These are phyloP conservation scores for Xerocomellus chrysenteron DNA, from an alignment of 768 basidiomycete species.

Conservation along the genomic window DNA sequence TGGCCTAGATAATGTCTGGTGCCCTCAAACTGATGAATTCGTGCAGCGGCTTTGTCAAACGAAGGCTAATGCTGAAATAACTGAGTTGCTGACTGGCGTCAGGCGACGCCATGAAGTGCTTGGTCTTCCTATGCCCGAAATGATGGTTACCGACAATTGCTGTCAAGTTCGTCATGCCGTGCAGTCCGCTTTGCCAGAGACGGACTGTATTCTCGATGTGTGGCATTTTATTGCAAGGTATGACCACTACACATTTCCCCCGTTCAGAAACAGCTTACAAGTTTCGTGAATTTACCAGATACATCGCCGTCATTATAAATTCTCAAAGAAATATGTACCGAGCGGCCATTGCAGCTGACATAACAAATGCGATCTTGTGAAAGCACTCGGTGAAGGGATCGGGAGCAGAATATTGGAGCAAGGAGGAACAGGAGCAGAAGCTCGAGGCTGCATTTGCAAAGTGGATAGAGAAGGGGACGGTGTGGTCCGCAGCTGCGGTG, in stretches of 20 bases:
- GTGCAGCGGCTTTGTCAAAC: neutral
- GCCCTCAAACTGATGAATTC: too few species aligned
- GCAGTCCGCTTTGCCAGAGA: too few species aligned
- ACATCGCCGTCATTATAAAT: slow-evolving; percentile 10
- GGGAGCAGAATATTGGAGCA: slow-evolving; percentile 16
- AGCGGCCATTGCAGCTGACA: slow-evolving; percentile 1
- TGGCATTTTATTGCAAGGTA: neutral
- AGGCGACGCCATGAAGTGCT: neutral
- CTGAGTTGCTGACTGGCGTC: neutral
- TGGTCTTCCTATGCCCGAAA: neutral
- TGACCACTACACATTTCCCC: neutral
- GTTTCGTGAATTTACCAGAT: neutral
- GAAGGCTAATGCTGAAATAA: neutral
- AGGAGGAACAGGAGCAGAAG: slow-evolving; percentile 15
- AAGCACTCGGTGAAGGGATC: neutral
- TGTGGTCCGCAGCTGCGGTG: slow-evolving; percentile 20
- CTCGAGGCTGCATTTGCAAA: slow-evolving; percentile 12
- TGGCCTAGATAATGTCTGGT: too few species aligned
- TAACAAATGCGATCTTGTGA: slow-evolving; percentile 10
- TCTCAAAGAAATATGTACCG: slow-evolving; percentile 3
- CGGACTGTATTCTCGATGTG: too few species aligned
- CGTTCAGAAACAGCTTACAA: neutral
- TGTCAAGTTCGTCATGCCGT: too few species aligned
- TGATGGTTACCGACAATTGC: neutral
- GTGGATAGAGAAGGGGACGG: slow-evolving; percentile 8